Evolutionary conservation across 2,329 filamentous ascomycete species (phyloP).

Genomic region (Diplodia corticola): DNA sequence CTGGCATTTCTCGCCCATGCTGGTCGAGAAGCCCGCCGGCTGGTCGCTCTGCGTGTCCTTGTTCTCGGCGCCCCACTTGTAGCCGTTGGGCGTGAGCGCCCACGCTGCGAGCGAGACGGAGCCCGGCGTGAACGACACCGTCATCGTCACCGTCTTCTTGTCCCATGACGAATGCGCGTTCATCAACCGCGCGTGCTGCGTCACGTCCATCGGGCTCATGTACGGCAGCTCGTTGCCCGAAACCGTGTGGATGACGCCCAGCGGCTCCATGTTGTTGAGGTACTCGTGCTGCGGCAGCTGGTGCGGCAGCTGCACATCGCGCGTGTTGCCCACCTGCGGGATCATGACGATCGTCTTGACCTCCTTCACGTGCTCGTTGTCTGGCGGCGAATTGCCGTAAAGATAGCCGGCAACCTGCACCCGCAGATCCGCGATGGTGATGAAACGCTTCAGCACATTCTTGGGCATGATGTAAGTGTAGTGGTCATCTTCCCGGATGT

Average conservation of each 20-base stretch:
- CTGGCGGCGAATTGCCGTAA: conserved; percentile 86
- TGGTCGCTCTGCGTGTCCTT: conserved; percentile 90
- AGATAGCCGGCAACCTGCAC: conserved; percentile 96
- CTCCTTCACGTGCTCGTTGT: conserved; percentile 97
- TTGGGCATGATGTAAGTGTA: conserved; percentile 99
- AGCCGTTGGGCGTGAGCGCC: conserved; percentile 86
- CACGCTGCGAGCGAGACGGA: conserved; percentile 94
- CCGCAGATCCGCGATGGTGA: conserved; percentile 92
- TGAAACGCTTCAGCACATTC: conserved; percentile 97
- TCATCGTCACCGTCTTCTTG: conserved; percentile 90
- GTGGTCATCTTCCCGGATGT: conserved; percentile 82
- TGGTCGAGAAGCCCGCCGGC: conserved; percentile 87
- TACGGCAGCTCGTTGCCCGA: conserved; percentile 94
- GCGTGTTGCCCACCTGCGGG: conserved; percentile 90
- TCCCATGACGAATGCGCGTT: conserved; percentile 79
- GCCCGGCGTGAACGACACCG: conserved; percentile 93
- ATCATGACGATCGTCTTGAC: conserved; percentile 96
- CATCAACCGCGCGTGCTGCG: conserved; percentile 87
- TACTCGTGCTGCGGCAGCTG: conserved; percentile 91
- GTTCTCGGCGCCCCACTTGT: conserved; percentile 97
- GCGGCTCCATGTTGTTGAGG: conserved; percentile 79
- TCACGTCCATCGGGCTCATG: conserved; percentile 94
- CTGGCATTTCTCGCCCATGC: conserved; percentile 94
- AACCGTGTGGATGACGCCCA: conserved; percentile 93
- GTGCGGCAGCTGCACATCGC: conserved; percentile 87